Base-by-base conservation (phyloP, 2,329 filamentous ascomycete species). In the Botrytis medusae region DNA sequence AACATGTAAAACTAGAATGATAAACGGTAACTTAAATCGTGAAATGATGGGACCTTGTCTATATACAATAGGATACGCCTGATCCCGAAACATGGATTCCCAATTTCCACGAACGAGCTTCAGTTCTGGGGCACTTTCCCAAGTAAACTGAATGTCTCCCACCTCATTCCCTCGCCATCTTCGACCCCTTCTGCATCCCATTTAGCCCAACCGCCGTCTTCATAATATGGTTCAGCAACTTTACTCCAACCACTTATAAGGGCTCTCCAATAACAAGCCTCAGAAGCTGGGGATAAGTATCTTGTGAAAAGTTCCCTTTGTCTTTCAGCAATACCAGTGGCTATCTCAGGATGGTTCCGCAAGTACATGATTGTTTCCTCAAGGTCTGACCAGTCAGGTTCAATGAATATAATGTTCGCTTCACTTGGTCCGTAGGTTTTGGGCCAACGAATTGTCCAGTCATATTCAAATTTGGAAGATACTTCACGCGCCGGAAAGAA, bases 221-320 rank as follows among this genome's bases (percentile, higher is more conserved):
- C 79, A 44, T 80, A 82, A 25, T 83, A 81, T 0, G 80, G 77
- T 59, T 79, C 78, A 44, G 80, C 85, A 18, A 86, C 83, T 54
- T 79, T 75, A 71, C 80, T 82, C 86, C 86, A 88, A 0, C 85
- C 85, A 72, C 82, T 81, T 34, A 88, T 78, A 74, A 86, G 72
- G 0, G 82, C 84, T 59, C 86, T 82, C 86, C 86, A 88, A 80
- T 88, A 88, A 76, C 86, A 88, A 73, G 78, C 80, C 79, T 87
- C 86, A 0, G 86, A 85, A n/a, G 85, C 85, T 22, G 83, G 82
- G 73, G 84, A 85, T 63, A 86, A 79, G 76, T 86, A 85, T 0
- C 85, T 86, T 1, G 82, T 81, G 77, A 85, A 85, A 67, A 83
- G 71, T 22, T 81, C 82, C 69, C 85, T 82, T 81, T 87, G 86